Evolutionary conservation across 2,329 filamentous ascomycete species (phyloP).

Genomic region (Aspergillus uvarum): DNA sequence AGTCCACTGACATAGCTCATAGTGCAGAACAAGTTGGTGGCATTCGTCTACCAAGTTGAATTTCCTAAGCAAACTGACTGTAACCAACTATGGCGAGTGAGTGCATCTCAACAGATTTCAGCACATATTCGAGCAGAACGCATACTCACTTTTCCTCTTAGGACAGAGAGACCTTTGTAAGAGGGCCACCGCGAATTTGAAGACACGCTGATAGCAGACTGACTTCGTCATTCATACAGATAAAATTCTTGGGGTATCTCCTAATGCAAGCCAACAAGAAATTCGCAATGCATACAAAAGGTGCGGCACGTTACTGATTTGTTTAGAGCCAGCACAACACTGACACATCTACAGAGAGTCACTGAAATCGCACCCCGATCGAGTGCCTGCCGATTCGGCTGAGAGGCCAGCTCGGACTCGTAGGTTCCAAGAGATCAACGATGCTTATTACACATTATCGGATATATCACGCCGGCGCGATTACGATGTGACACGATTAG

Average conservation of each 20-base stretch:
- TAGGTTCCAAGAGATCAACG: slow-evolving; percentile 87
- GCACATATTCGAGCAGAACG: not conserved
- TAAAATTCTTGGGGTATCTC: slow-evolving; percentile 69
- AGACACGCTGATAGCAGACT: not conserved
- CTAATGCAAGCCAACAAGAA: slow-evolving; percentile 75
- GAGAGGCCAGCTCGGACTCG: slow-evolving; percentile 79
- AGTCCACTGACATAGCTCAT: too few relatives aligned
- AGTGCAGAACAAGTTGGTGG: too few relatives aligned
- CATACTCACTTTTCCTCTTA: slow-evolving; percentile 10
- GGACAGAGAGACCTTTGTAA: slow-evolving; percentile 45
- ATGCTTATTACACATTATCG: slow-evolving; percentile 88
- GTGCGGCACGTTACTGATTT: slow-evolving; percentile 42
- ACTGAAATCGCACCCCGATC: slow-evolving; percentile 89
- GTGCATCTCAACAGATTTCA: not conserved
- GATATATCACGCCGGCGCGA: slow-evolving; percentile 74
- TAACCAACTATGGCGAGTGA: not conserved
- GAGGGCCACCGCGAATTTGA: slow-evolving; percentile 9
- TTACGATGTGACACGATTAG: slow-evolving; percentile 71
- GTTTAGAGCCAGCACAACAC: not conserved
- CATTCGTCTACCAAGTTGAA: too few relatives aligned
- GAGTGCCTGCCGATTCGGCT: slow-evolving; percentile 78
- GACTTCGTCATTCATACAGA: slow-evolving; percentile 50
- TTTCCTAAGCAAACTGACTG: too few relatives aligned
- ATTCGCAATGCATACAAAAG: slow-evolving; percentile 94
- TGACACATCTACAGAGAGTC: slow-evolving; percentile 62